Percentiles rank a stretch among this genome's conserved stretches.
These are phyloP conservation scores for Erodium maritimum DNA, from an alignment of 345 rosid species.

Conservation along the genomic window DNA sequence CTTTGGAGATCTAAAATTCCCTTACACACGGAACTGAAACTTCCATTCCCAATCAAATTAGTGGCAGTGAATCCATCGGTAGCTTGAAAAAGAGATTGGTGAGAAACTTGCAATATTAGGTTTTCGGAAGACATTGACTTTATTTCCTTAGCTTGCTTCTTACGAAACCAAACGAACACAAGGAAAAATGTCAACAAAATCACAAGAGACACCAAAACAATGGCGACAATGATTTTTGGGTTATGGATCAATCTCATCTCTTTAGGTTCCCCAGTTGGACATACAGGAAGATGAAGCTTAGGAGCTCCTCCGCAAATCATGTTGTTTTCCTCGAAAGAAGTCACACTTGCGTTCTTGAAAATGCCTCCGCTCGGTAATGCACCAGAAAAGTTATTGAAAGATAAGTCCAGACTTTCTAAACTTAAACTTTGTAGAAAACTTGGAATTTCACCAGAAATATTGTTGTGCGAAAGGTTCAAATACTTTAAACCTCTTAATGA, in stretches of 20 bases:
- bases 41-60: constrained; percentile 10
- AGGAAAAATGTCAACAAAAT: neutral
- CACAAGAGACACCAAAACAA: neutral
- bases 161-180: neutral
- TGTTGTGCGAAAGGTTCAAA: neutral
- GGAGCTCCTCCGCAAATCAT: constrained; percentile 12
- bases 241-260: neutral
- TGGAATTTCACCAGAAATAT: constrained; percentile 4
- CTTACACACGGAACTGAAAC: constrained; percentile 11
- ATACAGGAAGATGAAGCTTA: constrained; percentile 1
- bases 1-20: constrained; percentile 2
- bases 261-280: neutral
- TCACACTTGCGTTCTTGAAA: constrained; percentile 4
- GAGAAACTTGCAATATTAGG: constrained; percentile 5
- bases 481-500: neutral
- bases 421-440: constrained; percentile 1
- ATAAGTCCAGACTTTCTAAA: constrained; percentile 4
- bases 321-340: constrained; percentile 1
- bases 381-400: constrained; percentile 17
- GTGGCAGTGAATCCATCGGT: constrained; percentile 7
- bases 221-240: neutral
- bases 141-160: neutral
- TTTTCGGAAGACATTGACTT: neutral
- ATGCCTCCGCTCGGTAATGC: constrained; percentile 11
- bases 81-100: constrained; percentile 4